Conservation (phyloP, 78 protist genomes). For the Guillardia theta region DNA sequence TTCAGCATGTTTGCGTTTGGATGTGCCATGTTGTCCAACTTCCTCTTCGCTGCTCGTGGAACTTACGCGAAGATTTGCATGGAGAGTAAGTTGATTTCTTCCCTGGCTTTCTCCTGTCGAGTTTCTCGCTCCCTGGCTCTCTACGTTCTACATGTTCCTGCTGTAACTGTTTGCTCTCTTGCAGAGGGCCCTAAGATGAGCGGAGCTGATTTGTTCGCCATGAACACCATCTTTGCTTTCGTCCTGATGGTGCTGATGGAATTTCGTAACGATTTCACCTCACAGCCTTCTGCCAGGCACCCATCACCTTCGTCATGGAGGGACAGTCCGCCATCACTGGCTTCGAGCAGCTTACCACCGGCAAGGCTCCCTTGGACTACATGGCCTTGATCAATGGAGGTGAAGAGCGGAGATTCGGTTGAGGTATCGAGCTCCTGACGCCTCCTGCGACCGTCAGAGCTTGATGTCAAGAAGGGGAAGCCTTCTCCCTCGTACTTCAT, state of each 20-base stretch:
- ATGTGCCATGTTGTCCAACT: neutral
- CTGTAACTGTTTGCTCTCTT: neutral
- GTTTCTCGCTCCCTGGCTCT: neutral
- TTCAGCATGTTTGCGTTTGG: neutral
- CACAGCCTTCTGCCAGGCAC: no score
- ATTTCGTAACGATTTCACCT: no score
- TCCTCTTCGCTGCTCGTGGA: constrained; percentile 3
- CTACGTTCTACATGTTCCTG: neutral
- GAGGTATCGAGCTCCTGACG: no score
- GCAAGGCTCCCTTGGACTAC: neutral
- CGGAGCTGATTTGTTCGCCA: neutral
- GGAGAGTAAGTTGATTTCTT: neutral
- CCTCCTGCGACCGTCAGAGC: neutral
- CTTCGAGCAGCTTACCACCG: neutral
- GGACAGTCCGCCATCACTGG: neutral
- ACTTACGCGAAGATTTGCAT: neutral
- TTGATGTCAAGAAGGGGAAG: neutral
- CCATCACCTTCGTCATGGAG: neutral
- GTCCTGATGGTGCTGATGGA: no score
- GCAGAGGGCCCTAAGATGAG: neutral
- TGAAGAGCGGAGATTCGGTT: no score
- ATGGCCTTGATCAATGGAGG: neutral
- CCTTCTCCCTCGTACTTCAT: neutral
- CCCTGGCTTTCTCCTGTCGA: neutral
- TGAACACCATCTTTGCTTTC: neutral